These are phyloP conservation scores for Oryza australiensis DNA, from an alignment of 176 grass and related monocot genomes.

Conservation along the genomic window DNA sequence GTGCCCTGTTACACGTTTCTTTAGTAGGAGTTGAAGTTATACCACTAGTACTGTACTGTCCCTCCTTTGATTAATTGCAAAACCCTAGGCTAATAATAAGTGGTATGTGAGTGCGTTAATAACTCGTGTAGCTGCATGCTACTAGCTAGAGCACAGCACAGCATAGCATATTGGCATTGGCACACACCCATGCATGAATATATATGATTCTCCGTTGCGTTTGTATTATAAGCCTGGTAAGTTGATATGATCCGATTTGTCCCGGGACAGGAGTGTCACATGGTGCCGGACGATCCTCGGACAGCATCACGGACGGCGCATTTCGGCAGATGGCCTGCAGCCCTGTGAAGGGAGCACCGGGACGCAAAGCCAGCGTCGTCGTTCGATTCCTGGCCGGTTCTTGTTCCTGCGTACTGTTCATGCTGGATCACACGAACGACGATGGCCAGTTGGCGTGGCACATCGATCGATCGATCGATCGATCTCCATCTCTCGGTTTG, in stretches of 20 bases:
- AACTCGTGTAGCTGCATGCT: neutral
- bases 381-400: neutral
- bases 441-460: neutral
- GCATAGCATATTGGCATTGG: neutral
- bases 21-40: conserved; percentile 1
- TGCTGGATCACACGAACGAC: neutral
- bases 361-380: conserved; percentile 22
- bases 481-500: neutral
- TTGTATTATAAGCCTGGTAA: conserved; percentile 11
- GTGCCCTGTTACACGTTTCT: conserved; percentile 36
- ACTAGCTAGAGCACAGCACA: neutral
- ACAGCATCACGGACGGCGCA: conserved; percentile 3
- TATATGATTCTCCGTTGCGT: neutral
- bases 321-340: conserved; percentile 16
- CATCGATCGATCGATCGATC: neutral
- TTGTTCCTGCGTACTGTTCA: neutral
- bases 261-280: conserved; percentile 29
- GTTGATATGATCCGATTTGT: conserved; percentile 56
- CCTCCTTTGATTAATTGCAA: conserved; percentile 6
- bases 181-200: neutral
- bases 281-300: conserved; percentile 39
- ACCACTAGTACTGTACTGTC: conserved; percentile 10
- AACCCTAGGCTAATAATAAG: conserved; percentile 30
- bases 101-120: neutral
- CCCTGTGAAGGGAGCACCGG: conserved; percentile 25